Conservation (phyloP, 805 yeast species). For the Schizosaccharomyces lindneri region DNA sequence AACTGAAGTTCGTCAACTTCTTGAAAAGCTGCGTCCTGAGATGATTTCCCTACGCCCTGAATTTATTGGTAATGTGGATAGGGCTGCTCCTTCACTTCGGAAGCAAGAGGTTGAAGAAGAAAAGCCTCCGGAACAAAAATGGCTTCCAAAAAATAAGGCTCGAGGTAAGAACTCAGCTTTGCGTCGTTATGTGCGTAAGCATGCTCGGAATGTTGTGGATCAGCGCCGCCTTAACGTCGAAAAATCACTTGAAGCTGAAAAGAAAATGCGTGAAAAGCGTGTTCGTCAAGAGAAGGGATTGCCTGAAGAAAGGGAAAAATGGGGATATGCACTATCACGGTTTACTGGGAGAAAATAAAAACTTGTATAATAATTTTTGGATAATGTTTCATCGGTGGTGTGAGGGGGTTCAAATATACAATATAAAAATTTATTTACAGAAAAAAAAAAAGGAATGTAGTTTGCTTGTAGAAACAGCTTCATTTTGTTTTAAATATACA, state of each 20-base stretch:
- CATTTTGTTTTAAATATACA: too few relatives aligned
- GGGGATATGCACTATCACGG: constrained; percentile 8
- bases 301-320: constrained; percentile 5
- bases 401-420: too few relatives aligned
- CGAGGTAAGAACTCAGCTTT: constrained; percentile 65
- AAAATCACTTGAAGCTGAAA: constrained; percentile 47
- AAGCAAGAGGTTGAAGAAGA: constrained; percentile 17
- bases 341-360: constrained; percentile 2
- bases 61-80: constrained; percentile 59
- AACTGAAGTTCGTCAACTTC: constrained; percentile 58
- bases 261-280: constrained; percentile 34
- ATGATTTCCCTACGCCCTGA: constrained; percentile 78
- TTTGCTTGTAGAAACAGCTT: too few relatives aligned
- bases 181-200: constrained; percentile 58
- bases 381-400: too few relatives aligned
- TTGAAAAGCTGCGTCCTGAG: constrained; percentile 78
- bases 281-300: constrained; percentile 20
- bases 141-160: constrained; percentile 39
- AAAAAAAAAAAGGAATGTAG: too few relatives aligned
- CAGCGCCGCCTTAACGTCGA: constrained; percentile 61
- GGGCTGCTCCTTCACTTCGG: constrained; percentile 34
- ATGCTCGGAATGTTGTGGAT: constrained; percentile 62
- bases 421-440: too few relatives aligned
- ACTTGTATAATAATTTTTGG: not conserved
- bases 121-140: constrained; percentile 24